Base-by-base conservation (phyloP, 768 basidiomycete genomes). In the Tylopilus intermedius region DNA sequence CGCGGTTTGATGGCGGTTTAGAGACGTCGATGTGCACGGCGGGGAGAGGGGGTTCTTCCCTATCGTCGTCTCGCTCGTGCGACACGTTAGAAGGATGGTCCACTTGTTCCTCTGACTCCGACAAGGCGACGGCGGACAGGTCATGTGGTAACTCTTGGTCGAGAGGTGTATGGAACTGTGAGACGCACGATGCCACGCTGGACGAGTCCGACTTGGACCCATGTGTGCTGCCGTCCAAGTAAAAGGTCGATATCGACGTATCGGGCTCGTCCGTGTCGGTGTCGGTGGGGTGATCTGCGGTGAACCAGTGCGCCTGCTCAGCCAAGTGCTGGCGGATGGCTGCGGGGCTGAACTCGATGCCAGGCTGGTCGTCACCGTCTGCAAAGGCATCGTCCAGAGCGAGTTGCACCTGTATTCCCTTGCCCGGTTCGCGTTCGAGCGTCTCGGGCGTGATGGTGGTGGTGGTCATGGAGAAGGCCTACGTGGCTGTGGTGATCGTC, bases 331-430 rank as follows among this genome's bases (percentile, higher is more conserved):
- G 71, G 30, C 86, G 80, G 51, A 88, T 76, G n/a, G 75, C 72
- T 41, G 79, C 79, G 3, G 81, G 72, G 15, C 74, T 80, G 72
- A 90, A 86, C 38, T 80, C 74, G 63, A 77, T 74, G 2, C 18
- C 18, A 18, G 67, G 62, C 8, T 71, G 58, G 51, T 79, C 77
- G 38, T 82, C 81, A 9, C 66, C 72, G 45, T 82, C 82, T 1
- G 77, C 76, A 67, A 90, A 90, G 13, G 84, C 83, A 64, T 90
- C 88, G 69, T 89, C 86, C 38, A 79, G 67, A 57, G 76, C 69
- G 49, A 77, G 68, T n/a, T 53, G 57, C 5, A 43, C 2, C 24
- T 61, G 57, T 3, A 63, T 38, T 10, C 61, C 58, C 49, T 69
- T 67, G 43, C 63, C 63, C 27, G 60, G 57, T 38, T 65, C 58